Conservation (phyloP, 257 asterid genomes). For the Eucommia ulmoides region DNA sequence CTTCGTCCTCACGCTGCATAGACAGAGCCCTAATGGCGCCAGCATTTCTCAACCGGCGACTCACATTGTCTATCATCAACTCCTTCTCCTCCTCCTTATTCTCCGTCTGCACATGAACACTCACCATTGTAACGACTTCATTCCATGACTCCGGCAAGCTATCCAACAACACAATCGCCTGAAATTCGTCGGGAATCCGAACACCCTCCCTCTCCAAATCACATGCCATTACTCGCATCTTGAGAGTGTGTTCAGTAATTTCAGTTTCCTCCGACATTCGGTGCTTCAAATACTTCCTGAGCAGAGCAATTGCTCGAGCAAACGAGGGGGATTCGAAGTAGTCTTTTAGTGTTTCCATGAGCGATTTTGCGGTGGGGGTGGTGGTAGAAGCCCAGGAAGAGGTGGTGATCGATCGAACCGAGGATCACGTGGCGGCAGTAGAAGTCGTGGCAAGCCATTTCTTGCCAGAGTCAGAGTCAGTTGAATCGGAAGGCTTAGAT, state of each 20-base stretch:
- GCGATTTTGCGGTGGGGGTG: too few species aligned
- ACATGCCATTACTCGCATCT: constrained; percentile 14
- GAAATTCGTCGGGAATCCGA: constrained; percentile 8
- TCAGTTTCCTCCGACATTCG: not conserved
- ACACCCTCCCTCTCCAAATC: constrained; percentile 6
- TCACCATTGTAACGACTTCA: not conserved
- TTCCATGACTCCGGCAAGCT: constrained; percentile 10
- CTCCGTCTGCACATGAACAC: not conserved
- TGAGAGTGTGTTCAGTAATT: constrained; percentile 8
- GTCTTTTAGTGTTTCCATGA: too few species aligned
- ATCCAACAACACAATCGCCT: constrained; percentile 5
- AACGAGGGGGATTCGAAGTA: too few species aligned
- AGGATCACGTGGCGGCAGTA: too few species aligned
- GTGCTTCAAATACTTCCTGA: not conserved
- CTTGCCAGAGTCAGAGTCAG: too few species aligned
- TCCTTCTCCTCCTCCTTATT: constrained; percentile 1
- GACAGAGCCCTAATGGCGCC: not conserved
- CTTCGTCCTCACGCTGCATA: not conserved
- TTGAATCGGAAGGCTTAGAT: too few species aligned
- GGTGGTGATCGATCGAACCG: too few species aligned
- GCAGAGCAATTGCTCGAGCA: too few species aligned
- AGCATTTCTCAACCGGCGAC: not conserved
- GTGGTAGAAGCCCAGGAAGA: too few species aligned
- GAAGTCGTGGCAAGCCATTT: too few species aligned
- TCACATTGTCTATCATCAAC: not conserved